Evolutionary conservation across 108 stramenopile species (phyloP), one percentile per base, ranked within the genome.

Genomic region (Nitzschia inconspicua): DNA sequence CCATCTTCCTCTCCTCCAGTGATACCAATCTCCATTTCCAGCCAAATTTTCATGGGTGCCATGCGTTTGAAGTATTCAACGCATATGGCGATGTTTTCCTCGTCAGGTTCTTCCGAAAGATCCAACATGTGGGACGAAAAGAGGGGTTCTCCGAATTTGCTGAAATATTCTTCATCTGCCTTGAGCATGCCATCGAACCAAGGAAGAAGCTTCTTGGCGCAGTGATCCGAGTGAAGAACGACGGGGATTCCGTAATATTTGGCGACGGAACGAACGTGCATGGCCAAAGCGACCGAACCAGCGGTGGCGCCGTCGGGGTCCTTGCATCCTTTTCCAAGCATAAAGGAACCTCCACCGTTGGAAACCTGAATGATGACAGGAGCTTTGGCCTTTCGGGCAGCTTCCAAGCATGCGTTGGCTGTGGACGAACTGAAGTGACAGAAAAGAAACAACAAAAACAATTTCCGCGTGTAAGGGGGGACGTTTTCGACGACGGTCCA

Each of bases 21-120:
- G 82, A 98, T 96, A 43, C 97, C 97, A 57, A 98, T 94, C 75
- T 98, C 97, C 94, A 98, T 96, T 76, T 98, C 97, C 44, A 98
- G 76, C 94, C 94, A 95, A 71, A 98, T 93, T 79, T 95, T 85
- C 91, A 91, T 91, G 46, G 84, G 83, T 3, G 80, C 80, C 89
- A 95, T 85, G 60, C 74, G 77, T 78, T 92, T 90, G 70, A 96
- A 90, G 74, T 96, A 96, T 74, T 93, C 82, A 34, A 91, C 89
- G 76, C 95, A 95, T 42, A 91, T 95, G 65, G 73, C 71, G 71
- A 95, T 93, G 68, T 95, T 95, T 75, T 95, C 95, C 50, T 93
- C 92, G 75, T 91, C 87, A 8, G 88, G 80, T 44, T 95, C 95
- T 77, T 95, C 95, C 46, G 84, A 86, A 32, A 95, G 81, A 75